Evolutionary conservation across 2,329 filamentous ascomycete species (phyloP).

Genomic region (Aspergillus aculeatinus): DNA sequence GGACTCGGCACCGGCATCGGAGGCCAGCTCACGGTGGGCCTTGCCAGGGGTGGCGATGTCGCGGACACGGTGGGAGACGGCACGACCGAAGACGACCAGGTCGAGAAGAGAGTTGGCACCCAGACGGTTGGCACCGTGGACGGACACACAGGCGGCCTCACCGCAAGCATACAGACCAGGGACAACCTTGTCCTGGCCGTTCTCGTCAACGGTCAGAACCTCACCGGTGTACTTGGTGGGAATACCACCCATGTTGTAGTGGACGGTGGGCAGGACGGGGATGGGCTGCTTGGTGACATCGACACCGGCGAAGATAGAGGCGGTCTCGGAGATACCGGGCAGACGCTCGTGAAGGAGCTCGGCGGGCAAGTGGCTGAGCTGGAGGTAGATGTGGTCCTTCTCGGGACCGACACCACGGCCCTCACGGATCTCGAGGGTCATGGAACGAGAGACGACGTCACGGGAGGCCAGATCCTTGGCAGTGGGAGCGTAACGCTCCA

Average conservation of each 20-base stretch:
- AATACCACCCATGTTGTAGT: constrained; percentile 99
- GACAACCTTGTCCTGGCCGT: constrained; percentile 88
- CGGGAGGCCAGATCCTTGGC: constrained; percentile 96
- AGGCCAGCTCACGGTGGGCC: constrained; percentile 73
- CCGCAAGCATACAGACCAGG: constrained; percentile 94
- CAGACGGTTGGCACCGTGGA: constrained; percentile 96
- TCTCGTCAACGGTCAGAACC: constrained; percentile 82
- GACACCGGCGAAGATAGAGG: constrained; percentile 93
- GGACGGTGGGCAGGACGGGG: constrained; percentile 90
- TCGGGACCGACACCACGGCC: constrained; percentile 95
- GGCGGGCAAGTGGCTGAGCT: constrained; percentile 89
- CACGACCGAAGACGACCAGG: constrained; percentile 95
- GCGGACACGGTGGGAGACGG: constrained; percentile 93
- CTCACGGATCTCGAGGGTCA: constrained; percentile 97
- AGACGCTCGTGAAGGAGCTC: constrained; percentile 94
- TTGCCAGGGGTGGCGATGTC: constrained; percentile 86
- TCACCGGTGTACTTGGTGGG: constrained; percentile 97
- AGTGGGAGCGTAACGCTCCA: constrained; percentile 97
- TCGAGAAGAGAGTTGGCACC: constrained; percentile 98
- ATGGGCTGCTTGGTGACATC: constrained; percentile 97
- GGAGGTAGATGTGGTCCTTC: constrained; percentile 98
- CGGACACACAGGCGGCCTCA: constrained; percentile 95
- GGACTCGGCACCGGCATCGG: constrained; percentile 84
- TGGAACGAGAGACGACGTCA: constrained; percentile 94
- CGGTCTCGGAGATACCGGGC: constrained; percentile 97